Evolutionary conservation across 163 green algal genomes (phyloP), one percentile per base, ranked within the genome.

Genomic region (Scenedesmus sp.): DNA sequence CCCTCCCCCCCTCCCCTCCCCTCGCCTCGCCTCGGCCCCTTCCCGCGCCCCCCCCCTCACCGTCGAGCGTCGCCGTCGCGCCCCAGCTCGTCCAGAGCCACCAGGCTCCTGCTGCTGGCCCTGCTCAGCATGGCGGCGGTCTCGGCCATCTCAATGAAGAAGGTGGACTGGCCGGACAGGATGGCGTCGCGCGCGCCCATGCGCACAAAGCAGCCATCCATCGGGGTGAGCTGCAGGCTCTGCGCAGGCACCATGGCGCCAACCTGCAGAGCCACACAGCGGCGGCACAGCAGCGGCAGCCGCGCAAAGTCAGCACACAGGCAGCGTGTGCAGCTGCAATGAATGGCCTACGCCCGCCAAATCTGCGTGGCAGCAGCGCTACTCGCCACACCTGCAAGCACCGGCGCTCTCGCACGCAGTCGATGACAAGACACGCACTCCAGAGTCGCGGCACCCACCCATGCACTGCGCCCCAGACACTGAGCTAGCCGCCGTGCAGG

Each of bases 31-130:
- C 68, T 37, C 12, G n/a, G n/a, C 68, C 68, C 97, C 18, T 49
- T 1, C 24, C 22, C 78, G 18, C n/a, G 12, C 51, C 51, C 12
- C 51, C 35, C 18, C 53, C 9, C 87, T 72, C 81, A 92, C 89
- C 95, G 91, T 99, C 98, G n/a, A 96, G 94, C 2, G 98, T 99
- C 40, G 97, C 95, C 13, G 98, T 99, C 98, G 16, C 98, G 89
- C 2, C 98, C 98, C 70, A 99, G 95, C 95, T 99, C 98, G 88
- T 99, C 98, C 90, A 99, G 94, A 0, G 96, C 97, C 65, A 99
- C 98, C 49, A 96, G 87, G 44, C 92, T 94, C 80, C 92, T 93
- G 85, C 13, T 59, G 0, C 93, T 97, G 44, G 96, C 95, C 13
- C 88, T 89, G 40, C 94, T 89, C 81, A 99, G 94, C 89, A 97